Evolutionary conservation across 1,139 yeast genomes (phyloP).

Genomic region (Arxiozyma heterogenica): DNA sequence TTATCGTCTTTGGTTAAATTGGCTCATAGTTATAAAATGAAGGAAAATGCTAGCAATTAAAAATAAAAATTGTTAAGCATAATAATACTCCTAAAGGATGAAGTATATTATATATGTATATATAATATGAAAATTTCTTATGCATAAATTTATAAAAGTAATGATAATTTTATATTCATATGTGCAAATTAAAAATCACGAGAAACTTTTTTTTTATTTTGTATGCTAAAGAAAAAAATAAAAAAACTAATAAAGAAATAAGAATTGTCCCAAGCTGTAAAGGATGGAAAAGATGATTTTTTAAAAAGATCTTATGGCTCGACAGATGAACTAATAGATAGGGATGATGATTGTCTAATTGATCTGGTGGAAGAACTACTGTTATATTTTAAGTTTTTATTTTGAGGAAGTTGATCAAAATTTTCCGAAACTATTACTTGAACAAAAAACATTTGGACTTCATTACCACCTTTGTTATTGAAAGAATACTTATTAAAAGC

Average conservation of each 20-base stretch:
- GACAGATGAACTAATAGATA: not conserved
- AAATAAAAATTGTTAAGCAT: not conserved
- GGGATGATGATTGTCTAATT: not conserved
- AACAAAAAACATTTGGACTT: slow-evolving; percentile 65
- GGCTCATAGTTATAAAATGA: slow-evolving; percentile 36
- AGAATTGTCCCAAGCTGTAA: no score
- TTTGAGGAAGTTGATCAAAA: not conserved
- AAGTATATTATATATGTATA: no score
- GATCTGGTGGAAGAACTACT: not conserved
- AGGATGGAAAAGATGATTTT: not conserved
- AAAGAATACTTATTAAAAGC: slow-evolving; percentile 63
- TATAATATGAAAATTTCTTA: not conserved
- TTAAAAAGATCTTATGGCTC: not conserved
- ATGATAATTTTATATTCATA: slow-evolving; percentile 1
- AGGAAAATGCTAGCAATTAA: not conserved
- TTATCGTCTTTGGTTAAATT: slow-evolving; percentile 83
- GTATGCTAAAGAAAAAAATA: no score
- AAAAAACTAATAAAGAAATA: not conserved
- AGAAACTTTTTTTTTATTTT: not conserved
- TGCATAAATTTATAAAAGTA: slow-evolving; percentile 1
- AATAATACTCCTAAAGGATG: not conserved
- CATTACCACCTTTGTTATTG: slow-evolving; percentile 44
- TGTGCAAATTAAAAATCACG: not conserved
- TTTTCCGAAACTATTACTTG: slow-evolving; percentile 43
- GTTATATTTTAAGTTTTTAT: not conserved